Conservation (phyloP, 1,139 yeast genomes). For the Torulaspora globosa region DNA sequence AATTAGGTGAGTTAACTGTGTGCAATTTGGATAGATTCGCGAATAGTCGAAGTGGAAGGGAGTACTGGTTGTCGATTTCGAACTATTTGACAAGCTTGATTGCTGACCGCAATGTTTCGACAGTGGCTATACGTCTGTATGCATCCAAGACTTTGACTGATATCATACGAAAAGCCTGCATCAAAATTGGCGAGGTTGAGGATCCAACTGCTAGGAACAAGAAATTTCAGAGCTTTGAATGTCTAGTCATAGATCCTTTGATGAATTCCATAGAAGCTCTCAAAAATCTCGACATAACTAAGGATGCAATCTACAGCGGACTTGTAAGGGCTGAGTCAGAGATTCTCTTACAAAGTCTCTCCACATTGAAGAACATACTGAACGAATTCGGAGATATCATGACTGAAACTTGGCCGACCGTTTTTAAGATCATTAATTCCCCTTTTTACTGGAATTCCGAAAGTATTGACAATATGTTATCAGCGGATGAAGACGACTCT, state of each 20-base stretch:
- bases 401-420: slow-evolving; percentile 64
- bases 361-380: slow-evolving; percentile 62
- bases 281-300: slow-evolving; percentile 27
- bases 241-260: slow-evolving; percentile 23
- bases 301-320: slow-evolving; percentile 32
- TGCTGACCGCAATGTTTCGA: slow-evolving; percentile 38
- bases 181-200: slow-evolving; percentile 39
- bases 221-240: slow-evolving; percentile 23
- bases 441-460: slow-evolving; percentile 51
- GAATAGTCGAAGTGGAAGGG: slow-evolving; percentile 32
- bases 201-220: slow-evolving; percentile 16
- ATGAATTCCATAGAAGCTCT: slow-evolving; percentile 24
- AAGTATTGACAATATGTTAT: slow-evolving; percentile 13
- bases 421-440: slow-evolving; percentile 63
- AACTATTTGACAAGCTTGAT: slow-evolving; percentile 48
- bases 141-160: slow-evolving; percentile 49
- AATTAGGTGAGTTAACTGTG: slow-evolving; percentile 45
- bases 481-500: slow-evolving; percentile 27
- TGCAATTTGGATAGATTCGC: slow-evolving; percentile 51
- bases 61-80: slow-evolving; percentile 47
- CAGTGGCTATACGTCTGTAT: slow-evolving; percentile 44
- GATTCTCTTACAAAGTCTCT: slow-evolving; percentile 57
- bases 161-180: slow-evolving; percentile 47
- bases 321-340: slow-evolving; percentile 49
- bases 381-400: slow-evolving; percentile 69